Percentiles rank a stretch among this genome's conserved stretches.
Evolutionary conservation across 371 early-diverging fungal genomes (phyloP).

Genomic region (Apophysomyces ossiformis): DNA sequence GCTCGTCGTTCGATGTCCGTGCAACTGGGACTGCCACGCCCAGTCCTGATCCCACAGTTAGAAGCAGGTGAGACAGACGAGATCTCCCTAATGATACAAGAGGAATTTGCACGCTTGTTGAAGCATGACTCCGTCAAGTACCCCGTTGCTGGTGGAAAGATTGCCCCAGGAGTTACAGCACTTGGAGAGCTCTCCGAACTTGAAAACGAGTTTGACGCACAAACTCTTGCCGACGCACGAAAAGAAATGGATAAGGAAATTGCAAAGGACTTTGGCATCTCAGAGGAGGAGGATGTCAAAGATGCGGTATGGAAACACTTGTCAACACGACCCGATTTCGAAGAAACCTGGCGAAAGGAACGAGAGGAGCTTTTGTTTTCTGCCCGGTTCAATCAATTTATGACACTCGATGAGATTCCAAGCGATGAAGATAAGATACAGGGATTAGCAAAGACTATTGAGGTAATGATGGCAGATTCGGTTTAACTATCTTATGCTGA

Average conservation of each 20-base stretch:
- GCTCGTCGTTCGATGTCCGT: conserved; percentile 75
- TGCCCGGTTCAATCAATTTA: conserved; percentile 43
- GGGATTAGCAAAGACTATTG: conserved; percentile 47
- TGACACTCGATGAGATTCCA: conserved; percentile 42
- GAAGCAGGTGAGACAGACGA: conserved; percentile 31
- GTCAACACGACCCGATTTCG: conserved; percentile 37
- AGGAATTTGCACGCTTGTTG: conserved; percentile 67
- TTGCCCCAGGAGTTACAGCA: conserved; percentile 52
- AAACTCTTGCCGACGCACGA: conserved; percentile 43
- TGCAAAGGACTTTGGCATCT: conserved; percentile 23
- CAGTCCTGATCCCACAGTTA: conserved; percentile 47
- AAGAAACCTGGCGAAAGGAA: conserved; percentile 41
- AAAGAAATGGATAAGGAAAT: conserved; percentile 49
- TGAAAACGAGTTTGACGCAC: conserved; percentile 58
- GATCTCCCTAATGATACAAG: conserved; percentile 53
- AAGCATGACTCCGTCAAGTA: conserved; percentile 72
- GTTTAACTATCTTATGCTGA: not conserved
- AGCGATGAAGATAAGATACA: conserved; percentile 48
- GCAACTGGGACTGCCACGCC: conserved; percentile 82
- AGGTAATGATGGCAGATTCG: conserved; percentile 28
- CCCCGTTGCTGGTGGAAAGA: conserved; percentile 66
- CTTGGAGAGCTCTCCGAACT: conserved; percentile 42
- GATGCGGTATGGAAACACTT: conserved; percentile 45
- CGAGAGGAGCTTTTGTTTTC: conserved; percentile 51
- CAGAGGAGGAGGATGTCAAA: conserved; percentile 31